Evolutionary conservation across 2,329 filamentous ascomycete species (phyloP).

Genomic region (Dactylellina parvicollis): DNA sequence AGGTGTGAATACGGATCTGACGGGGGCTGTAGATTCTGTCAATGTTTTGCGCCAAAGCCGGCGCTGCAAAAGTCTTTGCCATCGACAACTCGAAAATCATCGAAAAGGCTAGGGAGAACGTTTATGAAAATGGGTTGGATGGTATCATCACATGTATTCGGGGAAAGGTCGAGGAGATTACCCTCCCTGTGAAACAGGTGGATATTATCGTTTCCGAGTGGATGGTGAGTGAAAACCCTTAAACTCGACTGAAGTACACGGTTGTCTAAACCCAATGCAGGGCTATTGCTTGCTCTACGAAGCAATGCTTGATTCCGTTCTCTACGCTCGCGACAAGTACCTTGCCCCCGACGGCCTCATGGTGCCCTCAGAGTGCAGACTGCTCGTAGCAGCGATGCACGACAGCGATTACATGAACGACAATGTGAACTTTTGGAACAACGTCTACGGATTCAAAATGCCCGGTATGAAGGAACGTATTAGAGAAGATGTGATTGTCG

Average conservation of each 20-base stretch:
- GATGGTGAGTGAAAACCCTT: slow-evolving; percentile 71
- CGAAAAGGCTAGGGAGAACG: slow-evolving; percentile 82
- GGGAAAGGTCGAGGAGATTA: slow-evolving; percentile 88
- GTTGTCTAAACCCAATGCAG: not conserved
- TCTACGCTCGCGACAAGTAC: slow-evolving; percentile 88
- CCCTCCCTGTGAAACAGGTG: slow-evolving; percentile 78
- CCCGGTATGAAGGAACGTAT: slow-evolving; percentile 85
- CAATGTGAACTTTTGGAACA: slow-evolving; percentile 84
- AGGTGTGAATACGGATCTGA: not conserved
- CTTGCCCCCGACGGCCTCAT: slow-evolving; percentile 81
- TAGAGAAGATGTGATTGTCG: slow-evolving; percentile 81
- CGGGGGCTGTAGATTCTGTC: slow-evolving; percentile 72
- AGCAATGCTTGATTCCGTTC: slow-evolving; percentile 92
- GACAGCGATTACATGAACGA: slow-evolving; percentile 81
- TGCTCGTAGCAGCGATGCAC: slow-evolving; percentile 82
- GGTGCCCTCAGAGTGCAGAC: slow-evolving; percentile 83
- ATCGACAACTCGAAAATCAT: slow-evolving; percentile 95
- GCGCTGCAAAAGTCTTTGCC: slow-evolving; percentile 84
- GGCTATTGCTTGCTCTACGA: slow-evolving; percentile 93
- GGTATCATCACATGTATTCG: slow-evolving; percentile 80
- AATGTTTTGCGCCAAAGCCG: slow-evolving; percentile 93
- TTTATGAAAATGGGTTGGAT: slow-evolving; percentile 80
- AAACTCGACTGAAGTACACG: not conserved
- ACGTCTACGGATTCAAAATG: slow-evolving; percentile 97
- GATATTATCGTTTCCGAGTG: slow-evolving; percentile 97